Evolutionary conservation across 495 filamentous ascomycete genomes (phyloP).

Genomic region (Talaromyces liani): DNA sequence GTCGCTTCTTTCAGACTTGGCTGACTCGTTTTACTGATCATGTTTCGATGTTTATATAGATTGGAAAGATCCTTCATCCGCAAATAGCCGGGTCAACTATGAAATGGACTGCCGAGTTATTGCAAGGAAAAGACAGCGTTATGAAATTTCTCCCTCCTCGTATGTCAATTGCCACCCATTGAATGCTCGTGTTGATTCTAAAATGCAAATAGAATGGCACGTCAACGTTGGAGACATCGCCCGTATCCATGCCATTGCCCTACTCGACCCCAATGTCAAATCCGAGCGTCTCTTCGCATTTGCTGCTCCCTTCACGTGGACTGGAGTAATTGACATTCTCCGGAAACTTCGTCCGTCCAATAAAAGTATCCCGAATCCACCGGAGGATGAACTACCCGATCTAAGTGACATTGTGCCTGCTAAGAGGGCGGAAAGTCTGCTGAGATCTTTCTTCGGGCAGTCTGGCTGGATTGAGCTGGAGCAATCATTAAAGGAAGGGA

Average conservation of each 20-base stretch:
- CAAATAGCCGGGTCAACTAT: no score
- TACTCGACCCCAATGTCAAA: constrained; percentile 31
- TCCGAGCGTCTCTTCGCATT: constrained; percentile 40
- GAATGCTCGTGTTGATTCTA: no score
- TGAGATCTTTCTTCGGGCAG: constrained; percentile 11
- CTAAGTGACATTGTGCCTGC: constrained; percentile 14
- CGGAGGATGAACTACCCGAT: constrained; percentile 16
- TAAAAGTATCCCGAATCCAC: constrained; percentile 13
- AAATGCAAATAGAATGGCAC: constrained; percentile 22
- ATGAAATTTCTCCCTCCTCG: no score
- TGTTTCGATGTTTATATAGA: no score
- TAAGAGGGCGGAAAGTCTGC: constrained; percentile 12
- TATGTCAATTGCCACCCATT: no score
- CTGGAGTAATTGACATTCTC: constrained; percentile 18
- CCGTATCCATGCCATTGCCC: constrained; percentile 35
- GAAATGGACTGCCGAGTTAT: no score
- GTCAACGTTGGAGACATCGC: constrained; percentile 45
- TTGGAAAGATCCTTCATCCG: no score
- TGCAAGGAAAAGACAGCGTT: no score
- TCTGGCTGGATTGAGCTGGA: neutral
- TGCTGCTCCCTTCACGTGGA: constrained; percentile 28
- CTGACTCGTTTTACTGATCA: no score
- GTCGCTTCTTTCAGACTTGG: no score
- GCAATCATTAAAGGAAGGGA: neutral
- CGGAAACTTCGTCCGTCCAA: constrained; percentile 13